Evolutionary conservation across 1,284 basidiomycete genomes (phyloP).

Genomic region (Cutaneotrichosporon cavernicola): DNA sequence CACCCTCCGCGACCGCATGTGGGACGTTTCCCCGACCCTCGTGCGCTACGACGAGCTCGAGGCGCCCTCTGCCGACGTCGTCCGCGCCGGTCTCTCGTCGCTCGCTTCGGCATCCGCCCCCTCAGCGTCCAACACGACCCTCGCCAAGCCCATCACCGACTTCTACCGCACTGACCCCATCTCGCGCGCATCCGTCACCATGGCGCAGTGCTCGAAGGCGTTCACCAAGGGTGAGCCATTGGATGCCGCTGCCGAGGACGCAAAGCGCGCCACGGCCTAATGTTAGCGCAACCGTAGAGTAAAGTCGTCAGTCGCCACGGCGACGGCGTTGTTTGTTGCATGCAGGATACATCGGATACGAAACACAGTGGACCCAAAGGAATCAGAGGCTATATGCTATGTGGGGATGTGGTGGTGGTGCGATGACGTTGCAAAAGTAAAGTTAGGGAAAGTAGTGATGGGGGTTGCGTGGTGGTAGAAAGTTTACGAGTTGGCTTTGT

Average conservation of each 20-base stretch:
- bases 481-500: conserved; percentile 10
- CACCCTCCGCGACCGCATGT: conserved; percentile 88
- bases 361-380: conserved; percentile 3
- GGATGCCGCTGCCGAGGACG: conserved; percentile 21
- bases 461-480: background rate
- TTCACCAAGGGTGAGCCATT: conserved; percentile 49
- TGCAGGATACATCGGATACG: conserved; percentile 29
- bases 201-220: conserved; percentile 54
- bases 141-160: conserved; percentile 82
- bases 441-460: background rate
- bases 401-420: conserved; percentile 4
- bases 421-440: background rate
- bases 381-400: conserved; percentile 1
- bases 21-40: conserved; percentile 91
- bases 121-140: conserved; percentile 58
- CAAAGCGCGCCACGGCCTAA: conserved; percentile 26
- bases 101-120: conserved; percentile 60
- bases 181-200: conserved; percentile 55
- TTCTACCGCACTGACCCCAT: conserved; percentile 85
- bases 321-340: conserved; percentile 24
- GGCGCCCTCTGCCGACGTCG: conserved; percentile 68
- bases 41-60: conserved; percentile 87
- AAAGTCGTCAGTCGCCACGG: conserved; percentile 4
- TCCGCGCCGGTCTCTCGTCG: conserved; percentile 67
- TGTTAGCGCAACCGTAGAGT: conserved; percentile 5